These are phyloP conservation scores for Leccinum subfulvum DNA, from an alignment of 1,284 basidiomycete genomes.

Conservation along the genomic window DNA sequence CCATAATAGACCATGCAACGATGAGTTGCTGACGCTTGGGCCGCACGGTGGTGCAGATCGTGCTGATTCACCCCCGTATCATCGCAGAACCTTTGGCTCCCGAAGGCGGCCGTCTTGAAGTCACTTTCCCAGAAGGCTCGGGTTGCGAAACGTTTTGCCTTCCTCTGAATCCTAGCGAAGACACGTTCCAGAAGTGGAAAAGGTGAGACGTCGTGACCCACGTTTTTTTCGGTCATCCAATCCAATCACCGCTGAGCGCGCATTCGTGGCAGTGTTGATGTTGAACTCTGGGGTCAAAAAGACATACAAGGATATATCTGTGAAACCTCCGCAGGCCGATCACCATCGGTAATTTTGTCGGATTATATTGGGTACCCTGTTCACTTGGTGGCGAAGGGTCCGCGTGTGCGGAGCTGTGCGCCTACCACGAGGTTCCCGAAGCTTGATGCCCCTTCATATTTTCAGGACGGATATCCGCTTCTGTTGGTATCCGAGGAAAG, in stretches of 20 bases:
- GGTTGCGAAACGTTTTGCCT: constrained; percentile 55
- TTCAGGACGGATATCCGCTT: constrained; percentile 73
- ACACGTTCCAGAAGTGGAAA: constrained; percentile 51
- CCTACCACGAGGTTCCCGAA: constrained; percentile 56
- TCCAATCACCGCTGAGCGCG: constrained; percentile 7
- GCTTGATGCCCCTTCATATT: constrained; percentile 53
- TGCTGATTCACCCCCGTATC: constrained; percentile 61
- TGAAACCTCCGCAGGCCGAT: constrained; percentile 36
- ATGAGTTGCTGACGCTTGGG: not conserved
- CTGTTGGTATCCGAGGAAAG: constrained; percentile 67
- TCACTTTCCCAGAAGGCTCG: constrained; percentile 59
- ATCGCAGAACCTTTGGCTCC: constrained; percentile 43
- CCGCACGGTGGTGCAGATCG: constrained; percentile 47
- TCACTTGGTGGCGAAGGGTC: constrained; percentile 66
- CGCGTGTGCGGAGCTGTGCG: constrained; percentile 47
- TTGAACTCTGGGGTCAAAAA: constrained; percentile 48
- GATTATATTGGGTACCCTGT: constrained; percentile 59
- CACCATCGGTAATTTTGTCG: constrained; percentile 54
- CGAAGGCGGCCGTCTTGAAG: constrained; percentile 46
- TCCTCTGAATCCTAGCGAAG: constrained; percentile 53
- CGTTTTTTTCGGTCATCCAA: not conserved
- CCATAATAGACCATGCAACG: not conserved
- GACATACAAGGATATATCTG: constrained; percentile 66
- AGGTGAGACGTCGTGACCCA: constrained; percentile 40
- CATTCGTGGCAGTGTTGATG: constrained; percentile 44